These are phyloP conservation scores for Sungouiella thailandica DNA, from an alignment of 805 yeast species.

Conservation along the genomic window DNA sequence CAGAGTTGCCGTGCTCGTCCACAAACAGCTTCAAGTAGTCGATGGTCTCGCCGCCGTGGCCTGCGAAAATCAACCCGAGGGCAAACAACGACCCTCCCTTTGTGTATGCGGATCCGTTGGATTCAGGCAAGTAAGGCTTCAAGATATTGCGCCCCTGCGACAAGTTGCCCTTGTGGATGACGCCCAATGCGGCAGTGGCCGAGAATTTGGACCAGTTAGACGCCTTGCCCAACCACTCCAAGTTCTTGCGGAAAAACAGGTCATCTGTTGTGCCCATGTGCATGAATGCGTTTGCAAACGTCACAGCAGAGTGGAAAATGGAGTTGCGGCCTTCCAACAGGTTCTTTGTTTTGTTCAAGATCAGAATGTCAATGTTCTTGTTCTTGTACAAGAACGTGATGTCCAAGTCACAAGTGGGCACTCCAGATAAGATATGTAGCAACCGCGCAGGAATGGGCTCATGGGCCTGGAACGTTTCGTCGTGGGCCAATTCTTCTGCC, in stretches of 20 bases:
- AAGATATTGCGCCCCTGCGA: conserved; percentile 84
- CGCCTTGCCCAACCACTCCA: conserved; percentile 97
- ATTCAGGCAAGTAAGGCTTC: conserved; percentile 87
- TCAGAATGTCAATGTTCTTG: conserved; percentile 79
- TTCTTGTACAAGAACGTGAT: conserved; percentile 83
- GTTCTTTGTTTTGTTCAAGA: conserved; percentile 76
- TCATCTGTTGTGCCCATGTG: conserved; percentile 97
- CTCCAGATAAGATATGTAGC: conserved; percentile 74
- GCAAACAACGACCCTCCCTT: conserved; percentile 96
- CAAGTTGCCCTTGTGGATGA: conserved; percentile 90
- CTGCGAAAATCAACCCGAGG: conserved; percentile 90
- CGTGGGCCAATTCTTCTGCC: conserved; percentile 33
- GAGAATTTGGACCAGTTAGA: conserved; percentile 97
- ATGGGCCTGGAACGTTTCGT: conserved; percentile 20
- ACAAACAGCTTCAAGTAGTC: conserved; percentile 72
- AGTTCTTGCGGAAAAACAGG: conserved; percentile 80
- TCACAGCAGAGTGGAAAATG: conserved; percentile 91
- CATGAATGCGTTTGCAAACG: conserved; percentile 90
- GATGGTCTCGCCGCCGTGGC: conserved; percentile 86
- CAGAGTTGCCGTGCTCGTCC: conserved; percentile 58
- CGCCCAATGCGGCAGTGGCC: conserved; percentile 97
- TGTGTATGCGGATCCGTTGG: conserved; percentile 75
- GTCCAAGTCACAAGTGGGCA: conserved; percentile 90
- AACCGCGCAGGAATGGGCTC: conserved; percentile 38
- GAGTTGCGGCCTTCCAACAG: conserved; percentile 88